Percentiles rank a stretch among this genome's conserved stretches.
Conservation (phyloP, 2,329 filamentous ascomycete species). For the Paraconiothyrium sp. region DNA sequence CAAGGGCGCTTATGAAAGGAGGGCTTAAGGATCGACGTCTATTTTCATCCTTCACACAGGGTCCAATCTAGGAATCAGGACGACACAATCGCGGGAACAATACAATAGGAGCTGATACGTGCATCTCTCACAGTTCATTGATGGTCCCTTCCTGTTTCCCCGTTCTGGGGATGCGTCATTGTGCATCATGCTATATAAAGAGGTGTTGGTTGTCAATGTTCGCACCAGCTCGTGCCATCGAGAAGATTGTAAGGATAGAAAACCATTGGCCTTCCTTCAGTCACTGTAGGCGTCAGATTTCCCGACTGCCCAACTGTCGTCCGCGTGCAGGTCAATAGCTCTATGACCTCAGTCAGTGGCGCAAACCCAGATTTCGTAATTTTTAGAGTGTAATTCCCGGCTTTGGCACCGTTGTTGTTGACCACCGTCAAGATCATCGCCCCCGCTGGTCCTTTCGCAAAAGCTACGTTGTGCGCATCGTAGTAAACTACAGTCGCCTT, state of each 20-base stretch:
- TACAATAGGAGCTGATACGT: too few relatives aligned
- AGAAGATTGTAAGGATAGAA: constrained; percentile 4
- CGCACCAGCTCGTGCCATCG: constrained; percentile 9
- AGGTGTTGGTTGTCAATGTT: neutral
- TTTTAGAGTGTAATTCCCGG: constrained; percentile 43
- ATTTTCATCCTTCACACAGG: too few relatives aligned
- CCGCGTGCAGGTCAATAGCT: constrained; percentile 43
- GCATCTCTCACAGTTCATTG: too few relatives aligned
- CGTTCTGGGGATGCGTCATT: too few relatives aligned
- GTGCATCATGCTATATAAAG: too few relatives aligned
- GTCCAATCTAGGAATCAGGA: too few relatives aligned
- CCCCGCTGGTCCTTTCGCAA: constrained; percentile 55
- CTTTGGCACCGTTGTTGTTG: constrained; percentile 52
- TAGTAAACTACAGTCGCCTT: constrained; percentile 55
- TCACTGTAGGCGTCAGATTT: constrained; percentile 4
- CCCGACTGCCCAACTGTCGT: neutral
- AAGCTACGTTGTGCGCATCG: constrained; percentile 55
- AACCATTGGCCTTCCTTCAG: constrained; percentile 6
- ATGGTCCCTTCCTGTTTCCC: too few relatives aligned
- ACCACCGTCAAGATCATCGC: constrained; percentile 56
- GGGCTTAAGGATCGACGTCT: too few relatives aligned
- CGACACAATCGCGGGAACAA: too few relatives aligned
- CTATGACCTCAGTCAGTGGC: constrained; percentile 36
- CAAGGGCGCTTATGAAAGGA: too few relatives aligned
- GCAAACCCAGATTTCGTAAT: constrained; percentile 37